Conservation (phyloP, 202 grass and related monocot species). For the Zoysia matrella region DNA sequence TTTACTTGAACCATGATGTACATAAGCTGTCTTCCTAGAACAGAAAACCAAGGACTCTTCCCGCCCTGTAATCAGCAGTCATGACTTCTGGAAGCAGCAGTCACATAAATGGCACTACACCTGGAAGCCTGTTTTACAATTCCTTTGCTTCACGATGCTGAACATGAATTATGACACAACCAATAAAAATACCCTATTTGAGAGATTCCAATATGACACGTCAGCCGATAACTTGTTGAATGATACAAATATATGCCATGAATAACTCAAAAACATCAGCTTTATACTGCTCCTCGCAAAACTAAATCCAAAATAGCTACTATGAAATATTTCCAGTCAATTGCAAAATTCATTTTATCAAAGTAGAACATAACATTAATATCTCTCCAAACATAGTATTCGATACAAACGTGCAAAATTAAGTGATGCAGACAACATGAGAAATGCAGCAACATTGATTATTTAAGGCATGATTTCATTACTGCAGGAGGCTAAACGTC, state of each 20-base stretch:
- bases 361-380: conserved; percentile 25
- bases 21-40: conserved; percentile 59
- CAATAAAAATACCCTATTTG: conserved; percentile 96
- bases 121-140: conserved; percentile 80
- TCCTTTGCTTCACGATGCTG: conserved; percentile 81
- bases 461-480: conserved; percentile 25
- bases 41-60: conserved; percentile 65
- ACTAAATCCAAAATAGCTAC: conserved; percentile 38
- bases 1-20: conserved; percentile 54
- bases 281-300: conserved; percentile 29
- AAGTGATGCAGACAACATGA: not conserved
- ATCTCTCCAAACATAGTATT: conserved; percentile 3
- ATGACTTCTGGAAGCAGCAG: conserved; percentile 62
- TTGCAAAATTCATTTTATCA: conserved; percentile 35
- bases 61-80: conserved; percentile 59
- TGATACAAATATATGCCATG: conserved; percentile 66
- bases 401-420: conserved; percentile 37
- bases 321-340: conserved; percentile 26
- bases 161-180: conserved; percentile 96
- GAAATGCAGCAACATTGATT: not conserved
- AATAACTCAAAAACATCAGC: conserved; percentile 54
- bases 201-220: conserved; percentile 84
- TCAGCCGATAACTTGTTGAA: conserved; percentile 65
- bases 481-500: conserved; percentile 28
- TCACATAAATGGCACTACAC: conserved; percentile 65